Conservation (phyloP, 805 yeast species). For the Candida khao-thaluensis region DNA sequence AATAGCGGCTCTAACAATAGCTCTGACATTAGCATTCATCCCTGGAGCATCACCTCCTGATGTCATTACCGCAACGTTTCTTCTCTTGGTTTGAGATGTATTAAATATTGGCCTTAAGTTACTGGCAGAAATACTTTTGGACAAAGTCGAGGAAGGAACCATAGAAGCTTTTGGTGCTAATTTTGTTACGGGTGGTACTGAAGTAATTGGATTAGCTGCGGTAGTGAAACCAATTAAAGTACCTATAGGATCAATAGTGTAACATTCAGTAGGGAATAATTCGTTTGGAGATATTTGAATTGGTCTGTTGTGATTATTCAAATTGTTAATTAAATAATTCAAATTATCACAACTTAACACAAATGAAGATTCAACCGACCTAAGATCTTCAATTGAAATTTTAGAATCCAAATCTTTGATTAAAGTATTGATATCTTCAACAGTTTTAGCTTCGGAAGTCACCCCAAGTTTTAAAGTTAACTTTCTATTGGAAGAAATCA, state of each 20-base stretch:
- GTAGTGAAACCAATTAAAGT: constrained; percentile 77
- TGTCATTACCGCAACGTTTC: constrained; percentile 91
- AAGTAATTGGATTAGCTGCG: constrained; percentile 53
- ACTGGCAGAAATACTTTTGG: constrained; percentile 17
- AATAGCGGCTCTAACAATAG: constrained; percentile 92
- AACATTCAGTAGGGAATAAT: constrained; percentile 71
- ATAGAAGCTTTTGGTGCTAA: constrained; percentile 19
- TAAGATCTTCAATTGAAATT: constrained; percentile 43
- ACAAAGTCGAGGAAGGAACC: constrained; percentile 14
- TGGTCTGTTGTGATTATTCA: constrained; percentile 8
- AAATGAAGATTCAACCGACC: constrained; percentile 39
- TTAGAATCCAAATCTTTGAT: constrained; percentile 19
- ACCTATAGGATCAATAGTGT: constrained; percentile 82
- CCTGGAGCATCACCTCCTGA: constrained; percentile 99
- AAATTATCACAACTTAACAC: constrained; percentile 49
- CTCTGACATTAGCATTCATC: constrained; percentile 95
- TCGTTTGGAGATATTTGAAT: constrained; percentile 68
- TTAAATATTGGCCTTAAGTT: constrained; percentile 14
- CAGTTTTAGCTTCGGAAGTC: constrained; percentile 16
- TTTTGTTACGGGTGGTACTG: constrained; percentile 43
- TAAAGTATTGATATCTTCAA: constrained; percentile 20
- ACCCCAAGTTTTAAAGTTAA: constrained; percentile 23
- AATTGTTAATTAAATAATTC: constrained; percentile 30
- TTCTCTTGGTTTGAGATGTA: constrained; percentile 19
- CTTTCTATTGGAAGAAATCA: constrained; percentile 24